These are phyloP conservation scores for Fusarium concolor DNA, from an alignment of 2,329 filamentous ascomycete genomes.

Conservation along the genomic window DNA sequence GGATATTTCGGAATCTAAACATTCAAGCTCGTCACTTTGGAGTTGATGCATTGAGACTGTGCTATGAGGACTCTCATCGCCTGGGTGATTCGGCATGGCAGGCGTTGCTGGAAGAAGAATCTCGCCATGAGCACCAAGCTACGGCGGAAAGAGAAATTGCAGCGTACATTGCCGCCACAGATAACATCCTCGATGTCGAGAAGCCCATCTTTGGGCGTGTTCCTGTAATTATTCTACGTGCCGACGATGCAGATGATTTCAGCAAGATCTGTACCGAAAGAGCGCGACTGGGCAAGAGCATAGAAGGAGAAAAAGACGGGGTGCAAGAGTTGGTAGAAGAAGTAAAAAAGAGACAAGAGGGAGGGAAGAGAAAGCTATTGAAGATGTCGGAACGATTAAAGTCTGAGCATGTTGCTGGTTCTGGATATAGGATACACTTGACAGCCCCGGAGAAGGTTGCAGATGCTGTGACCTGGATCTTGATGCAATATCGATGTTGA, in stretches of 20 bases:
- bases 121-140: not conserved
- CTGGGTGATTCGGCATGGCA: not conserved
- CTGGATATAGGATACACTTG: not conserved
- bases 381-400: not conserved
- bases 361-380: not conserved
- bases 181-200: too few species aligned
- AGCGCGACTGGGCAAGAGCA: not conserved
- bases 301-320: not conserved
- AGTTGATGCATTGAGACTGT: not conserved
- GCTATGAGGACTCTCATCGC: conserved; percentile 1
- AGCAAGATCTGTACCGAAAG: not conserved
- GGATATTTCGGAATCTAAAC: not conserved
- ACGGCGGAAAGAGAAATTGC: not conserved
- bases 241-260: not conserved
- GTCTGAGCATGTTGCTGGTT: not conserved
- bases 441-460: not conserved
- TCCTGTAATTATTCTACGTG: not conserved
- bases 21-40: not conserved
- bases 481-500: conserved; percentile 13
- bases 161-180: not conserved
- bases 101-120: not conserved
- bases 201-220: not conserved
- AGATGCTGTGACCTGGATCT: conserved; percentile 2
- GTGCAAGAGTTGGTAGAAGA: too few species aligned
- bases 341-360: not conserved